phyloP scores from a whole-genome alignment of 352 stramenopile species.

The Phytophthora vignae region DNA sequence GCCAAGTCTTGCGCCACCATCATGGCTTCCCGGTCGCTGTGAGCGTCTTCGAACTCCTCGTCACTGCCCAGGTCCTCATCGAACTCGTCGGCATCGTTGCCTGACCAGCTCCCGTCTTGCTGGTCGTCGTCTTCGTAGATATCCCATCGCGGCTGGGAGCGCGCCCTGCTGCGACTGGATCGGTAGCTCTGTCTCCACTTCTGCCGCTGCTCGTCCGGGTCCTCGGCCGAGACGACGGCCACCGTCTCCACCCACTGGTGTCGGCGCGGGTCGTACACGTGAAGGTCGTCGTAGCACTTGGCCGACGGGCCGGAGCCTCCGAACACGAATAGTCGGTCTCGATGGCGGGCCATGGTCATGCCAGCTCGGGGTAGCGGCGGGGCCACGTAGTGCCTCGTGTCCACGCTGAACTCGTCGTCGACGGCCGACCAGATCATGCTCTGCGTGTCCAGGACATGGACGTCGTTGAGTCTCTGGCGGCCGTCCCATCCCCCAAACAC shows the following conservation, averaged over 20 bases:
- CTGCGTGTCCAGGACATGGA: slow-evolving; percentile 94
- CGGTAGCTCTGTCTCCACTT: slow-evolving; percentile 31
- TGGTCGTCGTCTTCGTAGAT: slow-evolving; percentile 60
- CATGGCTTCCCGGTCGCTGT: slow-evolving; percentile 53
- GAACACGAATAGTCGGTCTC: slow-evolving; percentile 94
- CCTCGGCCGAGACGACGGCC: slow-evolving; percentile 18
- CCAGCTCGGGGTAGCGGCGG: slow-evolving; percentile 92
- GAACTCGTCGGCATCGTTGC: slow-evolving; percentile 27
- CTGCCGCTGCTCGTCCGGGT: slow-evolving; percentile 24
- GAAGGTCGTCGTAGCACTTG: slow-evolving; percentile 97
- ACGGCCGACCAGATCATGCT: slow-evolving; percentile 91
- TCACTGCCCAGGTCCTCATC: slow-evolving; percentile 38
- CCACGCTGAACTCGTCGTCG: slow-evolving; percentile 36
- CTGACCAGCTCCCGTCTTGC: slow-evolving; percentile 37
- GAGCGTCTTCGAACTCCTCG: slow-evolving; percentile 40
- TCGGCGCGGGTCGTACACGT: slow-evolving; percentile 88
- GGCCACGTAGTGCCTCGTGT: slow-evolving; percentile 46
- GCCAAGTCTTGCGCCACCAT: slow-evolving; percentile 32
- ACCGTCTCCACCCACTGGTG: slow-evolving; percentile 72
- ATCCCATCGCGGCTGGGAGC: slow-evolving; percentile 35
- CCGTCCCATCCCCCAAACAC: slow-evolving; percentile 97
- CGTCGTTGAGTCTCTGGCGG: slow-evolving; percentile 94
- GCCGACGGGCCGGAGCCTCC: slow-evolving; percentile 92
- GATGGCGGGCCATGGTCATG: slow-evolving; percentile 96
- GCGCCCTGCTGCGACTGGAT: slow-evolving; percentile 23